phyloP scores from a whole-genome alignment of 768 basidiomycete species.

The Multifurca ochricompacta region DNA sequence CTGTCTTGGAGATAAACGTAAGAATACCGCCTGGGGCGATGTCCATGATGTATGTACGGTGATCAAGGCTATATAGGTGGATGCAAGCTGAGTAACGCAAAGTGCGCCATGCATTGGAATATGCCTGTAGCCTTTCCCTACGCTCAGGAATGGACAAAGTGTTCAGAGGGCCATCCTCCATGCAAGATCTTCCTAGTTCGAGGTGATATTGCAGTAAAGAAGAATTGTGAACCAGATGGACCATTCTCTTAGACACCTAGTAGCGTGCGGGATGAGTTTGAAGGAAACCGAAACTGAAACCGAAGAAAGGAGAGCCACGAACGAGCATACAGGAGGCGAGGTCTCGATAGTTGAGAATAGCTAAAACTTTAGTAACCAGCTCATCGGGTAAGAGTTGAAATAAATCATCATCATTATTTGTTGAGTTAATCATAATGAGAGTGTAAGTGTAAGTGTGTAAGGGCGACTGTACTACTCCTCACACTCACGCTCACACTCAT shows the following conservation, averaged over 20 bases:
- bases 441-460: too few relatives aligned
- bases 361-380: constrained; percentile 1
- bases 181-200: background rate
- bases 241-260: constrained; percentile 2
- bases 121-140: background rate
- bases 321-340: constrained; percentile 1
- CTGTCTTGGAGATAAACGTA: background rate
- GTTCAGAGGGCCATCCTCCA: constrained; percentile 1
- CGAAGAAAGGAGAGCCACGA: background rate
- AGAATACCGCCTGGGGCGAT: constrained; percentile 4
- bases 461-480: too few relatives aligned
- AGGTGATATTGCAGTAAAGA: constrained; percentile 8
- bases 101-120: background rate
- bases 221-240: background rate
- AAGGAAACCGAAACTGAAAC: background rate
- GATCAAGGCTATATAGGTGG: background rate
- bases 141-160: constrained; percentile 1
- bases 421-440: background rate
- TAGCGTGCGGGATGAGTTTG: background rate
- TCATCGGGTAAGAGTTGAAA: background rate
- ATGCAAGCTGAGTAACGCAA: constrained; percentile 2
- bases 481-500: background rate
- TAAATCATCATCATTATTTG: background rate
- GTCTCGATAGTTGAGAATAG: background rate
- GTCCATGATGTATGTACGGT: background rate